Evolutionary conservation across 495 filamentous ascomycete species (phyloP).

Genomic region (Venustampulla echinocandica): DNA sequence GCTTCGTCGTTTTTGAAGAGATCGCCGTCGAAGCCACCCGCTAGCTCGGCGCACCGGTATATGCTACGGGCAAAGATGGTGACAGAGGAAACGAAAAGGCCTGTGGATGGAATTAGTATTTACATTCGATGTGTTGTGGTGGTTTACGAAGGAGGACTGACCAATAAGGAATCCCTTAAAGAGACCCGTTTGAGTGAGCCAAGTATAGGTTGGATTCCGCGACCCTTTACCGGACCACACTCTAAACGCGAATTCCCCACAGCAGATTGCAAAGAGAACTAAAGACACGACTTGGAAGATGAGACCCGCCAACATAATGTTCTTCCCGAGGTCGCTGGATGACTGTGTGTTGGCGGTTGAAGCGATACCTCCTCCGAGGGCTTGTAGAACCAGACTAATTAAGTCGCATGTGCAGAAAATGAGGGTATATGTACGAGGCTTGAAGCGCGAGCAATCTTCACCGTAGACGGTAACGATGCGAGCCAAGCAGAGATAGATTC

Average conservation of each 20-base stretch:
- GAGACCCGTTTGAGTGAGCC: conserved; percentile 1
- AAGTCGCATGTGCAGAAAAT: conserved; percentile 47
- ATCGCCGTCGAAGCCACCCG: conserved; percentile 27
- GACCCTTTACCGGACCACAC: conserved; percentile 4
- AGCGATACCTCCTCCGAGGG: conserved; percentile 44
- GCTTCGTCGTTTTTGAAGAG: conserved; percentile 46
- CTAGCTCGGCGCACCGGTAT: conserved; percentile 31
- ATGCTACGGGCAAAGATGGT: conserved; percentile 28
- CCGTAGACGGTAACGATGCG: conserved; percentile 45
- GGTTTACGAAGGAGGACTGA: conserved; percentile 28
- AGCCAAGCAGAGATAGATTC: conserved; percentile 47
- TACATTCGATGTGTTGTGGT: conserved; percentile 11
- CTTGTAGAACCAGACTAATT: conserved; percentile 46
- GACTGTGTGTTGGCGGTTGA: conserved; percentile 29
- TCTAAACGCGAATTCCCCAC: conserved; percentile 18
- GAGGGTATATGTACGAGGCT: conserved; percentile 41
- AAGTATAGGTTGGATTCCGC: conserved; percentile 22
- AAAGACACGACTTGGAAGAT: conserved; percentile 20
- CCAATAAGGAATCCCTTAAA: conserved; percentile 20
- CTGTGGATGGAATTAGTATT: too few relatives aligned
- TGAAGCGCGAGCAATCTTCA: conserved; percentile 36
- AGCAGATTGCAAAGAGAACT: conserved; percentile 11
- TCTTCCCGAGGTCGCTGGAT: conserved; percentile 11
- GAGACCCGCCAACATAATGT: conserved; percentile 24
- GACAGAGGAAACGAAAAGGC: conserved; percentile 20